These are phyloP conservation scores for Pseudozyma tsukubaensis DNA, from an alignment of 1,284 basidiomycete genomes.

Conservation along the genomic window DNA sequence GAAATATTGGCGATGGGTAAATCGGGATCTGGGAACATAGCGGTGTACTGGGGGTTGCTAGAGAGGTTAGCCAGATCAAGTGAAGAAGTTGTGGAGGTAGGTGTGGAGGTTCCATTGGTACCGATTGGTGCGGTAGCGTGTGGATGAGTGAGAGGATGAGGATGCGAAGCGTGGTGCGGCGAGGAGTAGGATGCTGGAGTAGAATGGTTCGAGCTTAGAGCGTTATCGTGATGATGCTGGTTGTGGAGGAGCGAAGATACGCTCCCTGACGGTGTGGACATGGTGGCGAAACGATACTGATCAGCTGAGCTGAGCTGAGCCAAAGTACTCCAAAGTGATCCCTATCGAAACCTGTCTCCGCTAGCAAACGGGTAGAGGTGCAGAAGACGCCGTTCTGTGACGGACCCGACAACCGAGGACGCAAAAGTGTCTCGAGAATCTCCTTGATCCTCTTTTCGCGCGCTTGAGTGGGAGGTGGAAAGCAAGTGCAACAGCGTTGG, in stretches of 20 bases:
- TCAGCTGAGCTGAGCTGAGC: too few relatives aligned
- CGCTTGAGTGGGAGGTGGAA: too few relatives aligned
- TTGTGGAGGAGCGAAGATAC: not conserved
- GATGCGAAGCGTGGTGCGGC: not conserved
- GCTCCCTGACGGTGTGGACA: constrained; percentile 2
- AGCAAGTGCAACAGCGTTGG: too few relatives aligned
- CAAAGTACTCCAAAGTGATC: too few relatives aligned
- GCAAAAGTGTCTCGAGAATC: too few relatives aligned
- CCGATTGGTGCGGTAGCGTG: not conserved
- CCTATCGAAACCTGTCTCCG: too few relatives aligned
- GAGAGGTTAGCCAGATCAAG: constrained; percentile 26
- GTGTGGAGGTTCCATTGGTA: constrained; percentile 15
- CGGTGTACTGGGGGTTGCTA: constrained; percentile 29
- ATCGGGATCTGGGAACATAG: constrained; percentile 53
- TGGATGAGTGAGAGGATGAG: not conserved
- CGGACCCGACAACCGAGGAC: too few relatives aligned
- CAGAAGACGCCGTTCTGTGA: too few relatives aligned
- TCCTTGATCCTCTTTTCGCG: too few relatives aligned
- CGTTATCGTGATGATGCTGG: not conserved
- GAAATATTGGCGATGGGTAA: constrained; percentile 86
- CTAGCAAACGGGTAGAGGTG: too few relatives aligned
- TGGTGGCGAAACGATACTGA: not conserved
- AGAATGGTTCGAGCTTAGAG: constrained; percentile 4
- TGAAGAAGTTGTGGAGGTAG: constrained; percentile 16
- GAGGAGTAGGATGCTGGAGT: constrained; percentile 19